Base-by-base conservation (phyloP, 495 filamentous ascomycete genomes). In the Penicillium herquei region DNA sequence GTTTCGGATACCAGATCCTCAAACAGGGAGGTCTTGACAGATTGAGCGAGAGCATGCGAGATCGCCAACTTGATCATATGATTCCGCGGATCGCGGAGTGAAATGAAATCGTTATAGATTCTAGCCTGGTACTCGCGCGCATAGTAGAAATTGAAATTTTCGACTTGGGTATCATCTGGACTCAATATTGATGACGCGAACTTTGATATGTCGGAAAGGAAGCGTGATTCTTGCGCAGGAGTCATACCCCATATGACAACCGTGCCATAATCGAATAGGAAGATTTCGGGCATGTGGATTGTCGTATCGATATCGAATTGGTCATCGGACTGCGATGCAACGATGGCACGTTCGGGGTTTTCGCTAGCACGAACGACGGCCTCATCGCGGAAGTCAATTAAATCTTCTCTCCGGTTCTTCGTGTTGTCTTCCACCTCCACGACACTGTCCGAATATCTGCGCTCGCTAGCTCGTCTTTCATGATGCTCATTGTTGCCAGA, bases 211-310 rank as follows among this genome's bases (percentile, higher is more conserved):
- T 98, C 94, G 54, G 92, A 93, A 6, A 98, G 75, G 64, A 98
- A 96, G 21, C 87, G 81, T 44, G 87, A 83, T 70, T 98, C 94
- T 57, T 98, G 86, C 7, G 82, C 77, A 7, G 87, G 71, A 1
- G 89, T 86, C 93, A 98, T 96, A 55, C 94, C 94, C 94, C 94
- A 98, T 68, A 98, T 92, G n/a, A 98, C 94, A n/a, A 96, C 89
- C n/a, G 96, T 95, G 39, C 94, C 94, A 64, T 98, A 98, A 60
- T 96, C 88, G 67, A 96, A 98, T 18, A 98, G 80, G 70, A 98
- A 98, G 9, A 97, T 81, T 70, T 98, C 94, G 0, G 93, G 92
- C 2, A 86, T 96, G 67, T 96, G 90, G 10, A 97, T 89, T 68
- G 79, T 78, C 17, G 83, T 92, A 55, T 79, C 61, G 67, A 83